phyloP scores from a whole-genome alignment of 2,329 filamentous ascomycete species.

The Parasarocladium wereldwijsianum region DNA sequence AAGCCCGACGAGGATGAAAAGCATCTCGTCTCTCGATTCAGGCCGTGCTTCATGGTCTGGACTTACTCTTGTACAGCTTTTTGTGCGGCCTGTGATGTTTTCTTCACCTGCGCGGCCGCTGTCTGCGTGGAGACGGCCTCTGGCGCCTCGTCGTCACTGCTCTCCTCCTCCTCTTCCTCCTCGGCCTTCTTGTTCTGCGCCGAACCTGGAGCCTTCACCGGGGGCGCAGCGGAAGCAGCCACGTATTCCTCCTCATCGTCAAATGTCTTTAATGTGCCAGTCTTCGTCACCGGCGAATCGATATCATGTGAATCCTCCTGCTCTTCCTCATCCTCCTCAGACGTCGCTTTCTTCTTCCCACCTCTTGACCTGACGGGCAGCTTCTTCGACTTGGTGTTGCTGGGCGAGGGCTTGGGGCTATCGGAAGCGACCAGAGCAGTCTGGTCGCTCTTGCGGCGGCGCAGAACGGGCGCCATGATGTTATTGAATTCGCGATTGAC shows the following conservation, averaged over 20 bases:
- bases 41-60: neutral
- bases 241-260: constrained; percentile 12
- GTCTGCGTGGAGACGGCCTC: constrained; percentile 41
- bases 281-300: neutral
- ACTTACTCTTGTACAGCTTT: constrained; percentile 37
- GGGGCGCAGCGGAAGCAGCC: neutral
- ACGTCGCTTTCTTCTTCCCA: constrained; percentile 8
- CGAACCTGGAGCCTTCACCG: constrained; percentile 7
- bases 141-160: constrained; percentile 40
- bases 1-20: neutral
- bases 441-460: constrained; percentile 6
- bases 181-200: constrained; percentile 9
- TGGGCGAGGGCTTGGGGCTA: constrained; percentile 7
- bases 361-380: constrained; percentile 20
- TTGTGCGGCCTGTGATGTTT: constrained; percentile 29
- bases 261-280: constrained; percentile 13
- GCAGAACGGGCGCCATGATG: constrained; percentile 5
- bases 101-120: constrained; percentile 29
- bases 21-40: too few relatives aligned
- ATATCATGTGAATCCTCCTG: constrained; percentile 1
- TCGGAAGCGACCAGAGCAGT: too few relatives aligned
- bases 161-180: constrained; percentile 24
- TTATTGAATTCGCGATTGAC: too few relatives aligned
- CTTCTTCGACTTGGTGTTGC: constrained; percentile 12
- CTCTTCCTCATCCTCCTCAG: constrained; percentile 7